Base-by-base conservation (phyloP, 1,284 basidiomycete species). In the Phellopilus nigrolimitatus region DNA sequence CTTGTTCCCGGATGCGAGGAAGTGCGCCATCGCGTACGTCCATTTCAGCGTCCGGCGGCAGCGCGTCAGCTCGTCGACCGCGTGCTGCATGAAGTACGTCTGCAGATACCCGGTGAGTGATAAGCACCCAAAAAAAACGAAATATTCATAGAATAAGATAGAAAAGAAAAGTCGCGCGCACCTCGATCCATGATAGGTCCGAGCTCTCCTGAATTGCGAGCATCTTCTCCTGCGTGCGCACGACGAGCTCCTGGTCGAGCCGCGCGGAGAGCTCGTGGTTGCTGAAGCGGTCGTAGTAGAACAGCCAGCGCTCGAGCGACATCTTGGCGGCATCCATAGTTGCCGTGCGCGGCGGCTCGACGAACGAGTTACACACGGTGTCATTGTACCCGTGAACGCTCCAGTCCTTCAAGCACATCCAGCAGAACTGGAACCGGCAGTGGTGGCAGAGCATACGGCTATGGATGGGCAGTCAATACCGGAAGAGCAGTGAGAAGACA, bases 21-120 rank as follows among this genome's bases (percentile, higher is more conserved):
- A 85, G 68, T 78, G 84, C 0, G 82, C 82, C 81, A 86, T 83
- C 17, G 76, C 78, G 62, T 85, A 86, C 5, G 80, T 80, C 82
- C 82, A 84, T 63, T 84, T 84, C 54, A 86, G 70, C 15, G 81
- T 81, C 57, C 75, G 73, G 33, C 83, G 72, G 56, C 81, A 82
- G 55, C 69, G 70, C 33, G 70, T 69, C 36, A 77, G 67, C 37
- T 73, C 74, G 54, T 82, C 78, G 3, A 83, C 80, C 0, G 82
- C 83, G 55, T 80, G 73, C 56, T 77, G 74, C 58, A 83, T 75
- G 64, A 84, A 86, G 60, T 82, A 80, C 8, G 66, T 62, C 68
- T 70, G 37, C 8, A n/a, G 21, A 25, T 30, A 28, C 15, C 17
- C 3, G 30, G 30, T 2, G 2, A 22, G 33, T 21, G 19, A 47